Evolutionary conservation across 371 early-diverging fungal species (phyloP).

Genomic region (Mucor saturninus): DNA sequence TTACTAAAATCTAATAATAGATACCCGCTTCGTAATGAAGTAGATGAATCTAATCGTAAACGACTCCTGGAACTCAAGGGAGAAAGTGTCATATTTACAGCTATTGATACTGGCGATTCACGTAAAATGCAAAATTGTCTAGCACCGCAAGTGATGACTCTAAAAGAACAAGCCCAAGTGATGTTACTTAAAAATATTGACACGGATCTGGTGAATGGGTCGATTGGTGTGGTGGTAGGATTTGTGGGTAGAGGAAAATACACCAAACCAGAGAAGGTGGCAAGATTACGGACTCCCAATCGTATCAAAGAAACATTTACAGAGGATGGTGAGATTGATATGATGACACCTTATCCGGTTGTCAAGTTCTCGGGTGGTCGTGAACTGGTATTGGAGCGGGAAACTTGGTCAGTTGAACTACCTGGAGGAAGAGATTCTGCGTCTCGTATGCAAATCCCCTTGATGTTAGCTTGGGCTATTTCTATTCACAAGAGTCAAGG

Average conservation of each 20-base stretch:
- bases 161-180: conserved; percentile 87
- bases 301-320: conserved; percentile 12
- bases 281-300: conserved; percentile 24
- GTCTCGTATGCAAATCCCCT: conserved; percentile 65
- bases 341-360: conserved; percentile 48
- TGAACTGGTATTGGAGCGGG: conserved; percentile 51
- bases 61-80: conserved; percentile 64
- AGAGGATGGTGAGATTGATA: conserved; percentile 11
- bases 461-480: conserved; percentile 73
- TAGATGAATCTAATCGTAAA: conserved; percentile 71
- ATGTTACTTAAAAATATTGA: conserved; percentile 86
- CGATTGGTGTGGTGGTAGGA: conserved; percentile 65
- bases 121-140: conserved; percentile 55
- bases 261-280: conserved; percentile 5
- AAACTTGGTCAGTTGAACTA: conserved; percentile 65
- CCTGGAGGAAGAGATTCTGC: conserved; percentile 44
- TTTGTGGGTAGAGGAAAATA: conserved; percentile 53
- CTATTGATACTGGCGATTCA: conserved; percentile 49
- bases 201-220: conserved; percentile 38
- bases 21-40: conserved; percentile 73
- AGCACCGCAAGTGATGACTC: conserved; percentile 63
- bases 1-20: conserved; percentile 13
- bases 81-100: conserved; percentile 37
- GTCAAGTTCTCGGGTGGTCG: conserved; percentile 62
- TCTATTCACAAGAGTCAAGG: conserved; percentile 95